Base-by-base conservation (phyloP, 2,329 filamentous ascomycete genomes). In the Alternaria brassicicola region DNA sequence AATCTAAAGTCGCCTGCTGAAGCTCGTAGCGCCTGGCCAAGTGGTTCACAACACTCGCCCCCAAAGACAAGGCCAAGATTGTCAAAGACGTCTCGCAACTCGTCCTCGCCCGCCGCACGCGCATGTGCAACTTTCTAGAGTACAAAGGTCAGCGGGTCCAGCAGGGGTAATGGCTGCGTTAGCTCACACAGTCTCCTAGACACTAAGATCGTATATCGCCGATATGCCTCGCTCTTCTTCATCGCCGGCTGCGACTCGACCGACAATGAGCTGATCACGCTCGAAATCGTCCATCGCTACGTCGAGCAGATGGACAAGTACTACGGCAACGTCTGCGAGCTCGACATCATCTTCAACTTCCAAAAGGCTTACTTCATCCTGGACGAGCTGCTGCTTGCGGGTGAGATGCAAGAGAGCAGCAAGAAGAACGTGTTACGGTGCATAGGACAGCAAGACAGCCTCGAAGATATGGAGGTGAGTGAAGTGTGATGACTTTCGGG, bases 281-380 rank as follows among this genome's bases (percentile, higher is more conserved):
- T 99, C 76, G 95, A 99, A 80, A 93, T 99, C 76, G 96, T 99
- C 73, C 95, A 99, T 80, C 92, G 95, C 80, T 99, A 99, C 78
- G 95, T 99, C 76, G 95, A 99, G 80, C 95, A 99, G 82, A 99
- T 99, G 95, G 95, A 99, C 85, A 99, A 99, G 80, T 99, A 99
- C 83, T 99, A 98, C 79, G 95, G 95, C 79, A 99, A 99, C 79
- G 95, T 99, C 59, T 99, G 95, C 88, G 95, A 99, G 82, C 87
- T 99, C 65, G 93, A 98, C 79, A 97, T 98, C 80, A 99, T 99
- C 79, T 99, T 99, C 86, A 98, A 97, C 78, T 99, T 99, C 79
- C 96, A 97, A 71, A 99, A 99, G 80, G 95, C 95, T 59, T 99
- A 99, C 80, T 99, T 98, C 80, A 99, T 99, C 69, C 87, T 99